phyloP scores from a whole-genome alignment of 371 early-diverging fungal species.

The Actinomucor elegans region DNA sequence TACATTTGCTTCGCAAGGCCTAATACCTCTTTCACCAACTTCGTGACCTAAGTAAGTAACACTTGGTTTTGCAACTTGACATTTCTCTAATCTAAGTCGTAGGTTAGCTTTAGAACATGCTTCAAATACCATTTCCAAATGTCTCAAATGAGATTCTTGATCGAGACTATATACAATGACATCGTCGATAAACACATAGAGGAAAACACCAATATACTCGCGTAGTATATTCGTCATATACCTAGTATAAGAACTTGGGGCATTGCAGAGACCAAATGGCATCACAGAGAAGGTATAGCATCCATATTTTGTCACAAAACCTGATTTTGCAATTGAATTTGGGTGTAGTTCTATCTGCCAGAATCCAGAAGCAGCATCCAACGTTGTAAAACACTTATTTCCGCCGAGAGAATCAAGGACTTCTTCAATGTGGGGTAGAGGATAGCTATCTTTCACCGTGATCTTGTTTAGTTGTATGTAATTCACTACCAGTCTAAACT shows the following conservation, averaged over 20 bases:
- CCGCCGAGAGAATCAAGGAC: constrained; percentile 25
- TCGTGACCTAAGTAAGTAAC: constrained; percentile 38
- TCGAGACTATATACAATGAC: constrained; percentile 37
- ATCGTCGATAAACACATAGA: constrained; percentile 49
- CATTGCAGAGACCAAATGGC: constrained; percentile 45
- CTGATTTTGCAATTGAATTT: constrained; percentile 43
- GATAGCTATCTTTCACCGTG: constrained; percentile 33
- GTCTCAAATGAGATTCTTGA: constrained; percentile 32
- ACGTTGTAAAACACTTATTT: not conserved
- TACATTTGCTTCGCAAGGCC: constrained; percentile 2
- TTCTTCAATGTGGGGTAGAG: constrained; percentile 42
- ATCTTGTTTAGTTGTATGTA: constrained; percentile 35
- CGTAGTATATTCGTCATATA: constrained; percentile 29
- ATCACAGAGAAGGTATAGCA: constrained; percentile 47
- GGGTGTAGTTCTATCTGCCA: constrained; percentile 29
- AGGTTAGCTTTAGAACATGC: constrained; percentile 28
- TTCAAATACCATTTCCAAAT: constrained; percentile 34
- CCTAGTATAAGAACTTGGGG: constrained; percentile 32
- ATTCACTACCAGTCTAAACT: constrained; percentile 31
- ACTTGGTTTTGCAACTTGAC: constrained; percentile 22
- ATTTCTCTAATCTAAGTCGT: constrained; percentile 39
- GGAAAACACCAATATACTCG: constrained; percentile 18
- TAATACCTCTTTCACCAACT: constrained; percentile 27
- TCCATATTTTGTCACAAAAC: constrained; percentile 48
- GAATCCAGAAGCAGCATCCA: constrained; percentile 32